Percentiles rank a stretch among this genome's conserved stretches.
Evolutionary conservation across 768 basidiomycete species (phyloP).

Genomic region (Tylopilus sp.): DNA sequence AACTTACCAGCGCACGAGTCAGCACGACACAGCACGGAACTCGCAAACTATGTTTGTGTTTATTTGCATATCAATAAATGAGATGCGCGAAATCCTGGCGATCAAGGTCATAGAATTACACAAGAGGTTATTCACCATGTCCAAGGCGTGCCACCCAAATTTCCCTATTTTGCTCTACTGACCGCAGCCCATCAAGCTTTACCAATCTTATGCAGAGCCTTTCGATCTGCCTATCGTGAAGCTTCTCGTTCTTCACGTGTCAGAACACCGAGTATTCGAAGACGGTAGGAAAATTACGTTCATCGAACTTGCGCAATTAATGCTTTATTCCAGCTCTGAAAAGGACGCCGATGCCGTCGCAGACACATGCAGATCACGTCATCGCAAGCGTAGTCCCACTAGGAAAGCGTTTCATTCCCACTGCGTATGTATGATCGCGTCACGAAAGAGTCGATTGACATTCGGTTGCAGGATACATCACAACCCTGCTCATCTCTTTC

Average conservation of each 20-base stretch:
- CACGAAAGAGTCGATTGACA: neutral
- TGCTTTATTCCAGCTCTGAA: slow-evolving; percentile 43
- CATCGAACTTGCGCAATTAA: slow-evolving; percentile 3
- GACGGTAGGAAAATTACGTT: slow-evolving; percentile 50
- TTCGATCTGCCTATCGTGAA: slow-evolving; percentile 82
- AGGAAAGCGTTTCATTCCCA: slow-evolving; percentile 87
- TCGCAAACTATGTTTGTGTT: too few species aligned
- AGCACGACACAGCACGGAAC: too few species aligned
- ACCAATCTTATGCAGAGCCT: slow-evolving; percentile 82
- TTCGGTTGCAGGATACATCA: slow-evolving; percentile 58
- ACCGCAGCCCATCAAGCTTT: slow-evolving; percentile 2
- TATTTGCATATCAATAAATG: too few species aligned
- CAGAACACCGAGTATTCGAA: slow-evolving; percentile 87
- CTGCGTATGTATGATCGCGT: slow-evolving; percentile 51
- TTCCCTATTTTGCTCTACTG: slow-evolving; percentile 7
- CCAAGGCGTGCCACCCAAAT: slow-evolving; percentile 56
- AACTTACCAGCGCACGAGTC: too few species aligned
- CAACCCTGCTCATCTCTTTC: too few species aligned
- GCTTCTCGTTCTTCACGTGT: slow-evolving; percentile 87
- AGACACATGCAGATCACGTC: slow-evolving; percentile 58
- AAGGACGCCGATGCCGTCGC: slow-evolving; percentile 52
- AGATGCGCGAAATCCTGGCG: slow-evolving; percentile 56
- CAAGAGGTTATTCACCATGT: slow-evolving; percentile 68
- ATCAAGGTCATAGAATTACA: slow-evolving; percentile 60
- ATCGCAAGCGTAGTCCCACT: slow-evolving; percentile 65